Base-by-base conservation (phyloP, 1,284 basidiomycete species). In the Cryptococcus hybrid region DNA sequence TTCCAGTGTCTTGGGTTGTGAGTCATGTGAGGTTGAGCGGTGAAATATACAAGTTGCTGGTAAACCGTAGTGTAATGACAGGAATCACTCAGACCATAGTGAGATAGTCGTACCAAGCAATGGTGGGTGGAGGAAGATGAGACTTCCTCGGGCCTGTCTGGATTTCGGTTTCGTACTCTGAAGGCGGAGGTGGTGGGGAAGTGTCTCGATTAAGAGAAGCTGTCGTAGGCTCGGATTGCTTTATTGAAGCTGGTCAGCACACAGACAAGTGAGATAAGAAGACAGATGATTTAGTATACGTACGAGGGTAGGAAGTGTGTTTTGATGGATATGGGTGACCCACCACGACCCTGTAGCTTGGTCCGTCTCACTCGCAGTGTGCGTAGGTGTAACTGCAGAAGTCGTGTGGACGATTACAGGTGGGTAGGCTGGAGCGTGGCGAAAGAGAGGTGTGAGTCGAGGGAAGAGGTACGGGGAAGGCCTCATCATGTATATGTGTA, bases 41-140 rank as follows among this genome's bases (percentile, higher is more conserved):
- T 30, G 30, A 30, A 30, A 30, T 30, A 30, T 30, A 30, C 30
- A 30, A 30, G 30, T 30, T 30, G 30, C 30, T 30, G 30, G 30
- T 30, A 18, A 18, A 18, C 18, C 18, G 18, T 18, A 30, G 30
- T 42, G 40, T 42, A 42, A 5, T 12, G 40, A 42, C 40, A 42
- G 40, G 30, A 42, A 11, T 15, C 15, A 42, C 40, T 37, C 54
- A 63, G 12, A 63, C 51, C 59, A 63, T 63, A 45, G 54, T 59
- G 30, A 63, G 56, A 47, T 58, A 44, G 58, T 63, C 62, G 43
- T 54, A 56, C 62, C 62, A 62, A n/a, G 58, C 58, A 45, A 62
- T 57, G 2, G 61, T 62, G 24, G 61, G 55, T 8, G 57, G 51
- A 15, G 61, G 61, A 2, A 61, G 52, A 51, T 15, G 37, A 15